These are phyloP conservation scores for Dittrichia graveolens DNA, from an alignment of 129 eudicot genomes.

Conservation along the genomic window DNA sequence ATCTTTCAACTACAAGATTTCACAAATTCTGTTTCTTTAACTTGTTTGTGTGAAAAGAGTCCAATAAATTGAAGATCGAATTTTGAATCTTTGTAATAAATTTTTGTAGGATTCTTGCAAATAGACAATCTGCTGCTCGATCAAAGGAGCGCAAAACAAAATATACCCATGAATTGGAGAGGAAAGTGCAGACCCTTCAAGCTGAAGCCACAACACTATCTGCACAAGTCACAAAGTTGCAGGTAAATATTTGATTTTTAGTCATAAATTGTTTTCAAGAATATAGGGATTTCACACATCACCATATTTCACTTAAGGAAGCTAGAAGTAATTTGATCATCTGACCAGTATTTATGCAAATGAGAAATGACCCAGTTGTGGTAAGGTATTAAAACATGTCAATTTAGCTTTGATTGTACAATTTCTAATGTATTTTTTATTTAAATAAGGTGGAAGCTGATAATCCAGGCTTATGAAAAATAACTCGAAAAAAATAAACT, in stretches of 20 bases:
- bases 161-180: conserved; percentile 80
- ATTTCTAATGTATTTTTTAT: no score
- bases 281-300: neutral
- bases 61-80: neutral
- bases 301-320: neutral
- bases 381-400: no score
- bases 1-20: neutral
- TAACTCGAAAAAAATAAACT: no score
- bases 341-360: neutral
- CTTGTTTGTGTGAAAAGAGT: neutral
- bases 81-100: neutral
- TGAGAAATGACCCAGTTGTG: no score
- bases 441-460: no score
- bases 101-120: conserved; percentile 76
- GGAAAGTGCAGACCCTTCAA: conserved; percentile 90
- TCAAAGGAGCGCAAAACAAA: conserved; percentile 79
- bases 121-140: conserved; percentile 93
- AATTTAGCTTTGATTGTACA: no score
- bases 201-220: conserved; percentile 85
- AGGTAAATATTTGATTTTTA: conserved; percentile 43
- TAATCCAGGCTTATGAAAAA: no score
- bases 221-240: conserved; percentile 79
- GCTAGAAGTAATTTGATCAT: neutral
- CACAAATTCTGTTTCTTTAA: neutral
- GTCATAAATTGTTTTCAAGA: neutral